Evolutionary conservation across 1,139 yeast genomes (phyloP), one percentile per base, ranked within the genome.

Genomic region (Pichia sp.): DNA sequence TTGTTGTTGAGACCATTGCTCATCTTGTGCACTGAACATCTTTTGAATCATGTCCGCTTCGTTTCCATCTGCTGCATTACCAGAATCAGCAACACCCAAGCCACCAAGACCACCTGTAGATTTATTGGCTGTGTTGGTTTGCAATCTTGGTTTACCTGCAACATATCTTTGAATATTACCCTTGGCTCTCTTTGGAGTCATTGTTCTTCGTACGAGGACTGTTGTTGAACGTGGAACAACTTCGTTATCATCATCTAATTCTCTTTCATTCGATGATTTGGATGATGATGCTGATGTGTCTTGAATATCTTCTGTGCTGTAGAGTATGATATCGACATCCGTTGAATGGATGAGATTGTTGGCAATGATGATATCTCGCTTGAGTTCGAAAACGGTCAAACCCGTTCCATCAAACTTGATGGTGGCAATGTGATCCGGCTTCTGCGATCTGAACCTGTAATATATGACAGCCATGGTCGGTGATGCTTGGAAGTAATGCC

Each of bases 331-430:
- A 62, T 88, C 94, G 61, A 91, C 89, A 61, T 89, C 96, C 4
- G 84, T 78, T 1, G 96, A 95, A 49, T 83, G 82, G 4, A 93
- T 91, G 20, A 93, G 71, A 59, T 83, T 87, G 67, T 91, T 93
- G 42, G 84, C 89, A 28, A 76, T 67, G 43, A 94, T 85, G 49
- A 93, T 90, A 60, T 93, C 98, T 55, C 93, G 81, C 67, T 94
- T 94, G 53, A 93, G 72, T 63, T 93, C 99, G 69, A 91, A 93
- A 12, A 91, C 96, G 11, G 96, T 87, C 46, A 94, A 81, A 31
- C 98, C 97, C 0, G 98, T 91, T 27, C 99, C 99, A 66, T 94
- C 99, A 64, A 93, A 94, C 45, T 85, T 79, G 40, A 93, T 81
- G 40, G 95, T 79, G 1, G 88, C 81, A 40, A 87, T 83, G 44